Conservation (phyloP, 2,329 filamentous ascomycete species). For the Fusarium pseudonygamai region DNA sequence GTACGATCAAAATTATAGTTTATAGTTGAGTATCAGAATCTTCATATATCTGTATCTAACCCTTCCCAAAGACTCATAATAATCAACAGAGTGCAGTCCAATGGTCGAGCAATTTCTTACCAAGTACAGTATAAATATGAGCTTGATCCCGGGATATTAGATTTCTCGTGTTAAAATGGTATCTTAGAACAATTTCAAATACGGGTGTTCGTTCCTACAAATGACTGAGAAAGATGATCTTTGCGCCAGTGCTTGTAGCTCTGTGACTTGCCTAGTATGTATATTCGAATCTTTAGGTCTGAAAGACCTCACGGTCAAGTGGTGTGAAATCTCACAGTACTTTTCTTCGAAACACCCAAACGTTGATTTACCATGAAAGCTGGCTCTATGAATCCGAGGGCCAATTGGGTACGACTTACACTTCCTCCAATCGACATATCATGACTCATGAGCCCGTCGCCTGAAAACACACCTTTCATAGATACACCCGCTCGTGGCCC, state of each 20-base stretch:
- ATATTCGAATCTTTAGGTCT: background rate
- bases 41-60: background rate
- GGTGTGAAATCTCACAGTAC: too few species aligned
- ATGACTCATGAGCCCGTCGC: background rate
- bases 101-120: too few species aligned
- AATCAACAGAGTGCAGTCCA: background rate
- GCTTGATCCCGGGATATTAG: background rate
- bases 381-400: background rate
- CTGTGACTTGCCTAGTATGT: too few species aligned
- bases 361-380: background rate
- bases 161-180: background rate
- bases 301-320: too few species aligned
- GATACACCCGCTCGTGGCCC: too few species aligned
- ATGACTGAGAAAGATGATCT: background rate
- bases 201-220: background rate
- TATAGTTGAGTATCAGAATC: background rate
- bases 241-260: background rate
- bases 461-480: too few species aligned
- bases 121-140: background rate
- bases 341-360: background rate
- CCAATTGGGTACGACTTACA: background rate
- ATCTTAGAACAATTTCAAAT: background rate
- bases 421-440: background rate
- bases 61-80: background rate
- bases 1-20: fast-evolving